These are phyloP conservation scores for Harringtonia lauricola DNA, from an alignment of 2,329 filamentous ascomycete genomes.

Conservation along the genomic window DNA sequence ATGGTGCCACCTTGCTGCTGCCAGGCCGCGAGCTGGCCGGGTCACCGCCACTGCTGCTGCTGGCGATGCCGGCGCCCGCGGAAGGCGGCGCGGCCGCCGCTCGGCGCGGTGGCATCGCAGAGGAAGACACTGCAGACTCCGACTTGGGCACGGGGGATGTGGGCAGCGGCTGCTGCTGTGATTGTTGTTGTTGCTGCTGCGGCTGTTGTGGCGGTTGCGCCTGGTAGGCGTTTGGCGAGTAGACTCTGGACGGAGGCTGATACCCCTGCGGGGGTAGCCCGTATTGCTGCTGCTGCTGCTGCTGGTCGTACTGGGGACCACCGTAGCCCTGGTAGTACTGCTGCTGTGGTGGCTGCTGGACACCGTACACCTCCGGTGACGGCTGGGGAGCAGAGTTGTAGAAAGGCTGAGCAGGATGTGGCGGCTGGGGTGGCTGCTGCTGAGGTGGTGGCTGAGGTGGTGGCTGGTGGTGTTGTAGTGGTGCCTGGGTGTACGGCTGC, in stretches of 20 bases:
- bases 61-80: background rate
- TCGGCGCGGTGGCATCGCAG: slow-evolving; percentile 10
- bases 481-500: slow-evolving; percentile 7
- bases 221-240: background rate
- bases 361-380: background rate
- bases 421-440: slow-evolving; percentile 1
- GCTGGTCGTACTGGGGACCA: slow-evolving; percentile 3
- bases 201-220: slow-evolving; percentile 11
- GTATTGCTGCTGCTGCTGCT: slow-evolving; percentile 11
- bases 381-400: background rate
- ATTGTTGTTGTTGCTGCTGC: slow-evolving; percentile 8
- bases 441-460: background rate
- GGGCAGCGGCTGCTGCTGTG: slow-evolving; percentile 7
- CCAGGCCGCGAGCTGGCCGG: slow-evolving; percentile 5
- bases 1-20: slow-evolving; percentile 39
- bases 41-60: background rate
- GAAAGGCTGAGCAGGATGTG: background rate
- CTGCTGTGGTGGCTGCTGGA: background rate
- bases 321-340: slow-evolving; percentile 3
- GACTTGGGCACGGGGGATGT: background rate
- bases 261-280: slow-evolving; percentile 1
- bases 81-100: background rate
- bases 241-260: slow-evolving; percentile 2
- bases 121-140: background rate
- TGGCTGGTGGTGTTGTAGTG: slow-evolving; percentile 13